These are phyloP conservation scores for Endogone sp. DNA, from an alignment of 192 early-diverging fungal species.

Conservation along the genomic window DNA sequence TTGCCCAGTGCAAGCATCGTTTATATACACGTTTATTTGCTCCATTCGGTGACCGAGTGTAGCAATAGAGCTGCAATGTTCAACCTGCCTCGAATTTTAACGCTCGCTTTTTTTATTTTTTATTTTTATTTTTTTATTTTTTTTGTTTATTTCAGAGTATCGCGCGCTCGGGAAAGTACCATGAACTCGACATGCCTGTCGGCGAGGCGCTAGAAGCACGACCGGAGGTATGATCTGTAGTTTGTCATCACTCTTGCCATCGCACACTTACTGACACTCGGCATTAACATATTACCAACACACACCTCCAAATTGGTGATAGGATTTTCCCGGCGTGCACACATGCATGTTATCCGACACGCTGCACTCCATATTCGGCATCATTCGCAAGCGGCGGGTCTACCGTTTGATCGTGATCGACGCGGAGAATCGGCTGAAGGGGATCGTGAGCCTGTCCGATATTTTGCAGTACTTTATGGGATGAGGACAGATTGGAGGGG, in stretches of 20 bases:
- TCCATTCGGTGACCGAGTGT: too few relatives aligned
- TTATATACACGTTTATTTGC: too few relatives aligned
- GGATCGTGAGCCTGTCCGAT: conserved; percentile 84
- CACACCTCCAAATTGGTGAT: neutral
- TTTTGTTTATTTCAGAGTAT: too few relatives aligned
- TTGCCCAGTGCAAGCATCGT: too few relatives aligned
- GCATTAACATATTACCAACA: too few relatives aligned
- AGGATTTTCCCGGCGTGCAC: conserved; percentile 93
- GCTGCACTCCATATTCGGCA: conserved; percentile 83
- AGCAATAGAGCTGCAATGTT: too few relatives aligned
- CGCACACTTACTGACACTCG: neutral
- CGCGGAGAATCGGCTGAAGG: conserved; percentile 69
- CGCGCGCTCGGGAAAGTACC: conserved; percentile 63
- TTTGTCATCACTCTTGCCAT: conserved; percentile 1
- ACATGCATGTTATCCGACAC: conserved; percentile 86
- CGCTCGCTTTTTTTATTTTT: too few relatives aligned
- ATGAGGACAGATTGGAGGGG: neutral
- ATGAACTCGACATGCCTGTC: conserved; percentile 83
- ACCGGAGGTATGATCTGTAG: conserved; percentile 54
- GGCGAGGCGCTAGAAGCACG: conserved; percentile 78
- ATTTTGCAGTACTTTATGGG: conserved; percentile 62
- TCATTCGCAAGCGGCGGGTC: conserved; percentile 80
- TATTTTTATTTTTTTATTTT: too few relatives aligned
- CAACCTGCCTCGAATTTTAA: too few relatives aligned
- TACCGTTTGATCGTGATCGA: conserved; percentile 93